Evolutionary conservation across 1,139 yeast genomes (phyloP), one percentile per base, ranked within the genome.

Genomic region (Geotrichum histeridarum): DNA sequence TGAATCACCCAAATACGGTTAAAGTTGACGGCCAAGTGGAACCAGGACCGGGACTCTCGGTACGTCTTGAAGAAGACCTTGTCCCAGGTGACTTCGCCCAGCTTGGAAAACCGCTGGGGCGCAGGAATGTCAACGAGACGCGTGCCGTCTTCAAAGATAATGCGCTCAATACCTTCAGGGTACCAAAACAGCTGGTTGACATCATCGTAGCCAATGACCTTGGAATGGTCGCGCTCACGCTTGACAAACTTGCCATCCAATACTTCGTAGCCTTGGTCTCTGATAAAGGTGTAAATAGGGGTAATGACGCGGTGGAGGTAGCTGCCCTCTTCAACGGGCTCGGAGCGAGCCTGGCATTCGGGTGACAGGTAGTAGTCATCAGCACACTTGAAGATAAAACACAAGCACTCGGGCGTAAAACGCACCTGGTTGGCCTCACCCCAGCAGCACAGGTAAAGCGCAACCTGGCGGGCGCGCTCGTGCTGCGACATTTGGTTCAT

Each of bases 381-480:
- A 51, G 97, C 96, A 68, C 95, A 86, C 76, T 93, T 91, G 79
- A 83, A 93, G 65, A 94, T 83, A 77, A 86, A 93, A 77, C 97
- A 90, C 61, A 91, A 75, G 70, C 88, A 80, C 75, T 93, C 99
- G 12, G 99, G 90, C 54, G 93, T 84, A 73, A 91, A 94, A 70
- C 99, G 83, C 58, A 93, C 91, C 76, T 93, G 98, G 74, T 91
- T 91, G 43, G 98, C 96, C 75, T 93, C 99, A 71, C 99, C 99
- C 99, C 99, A 93, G 65, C 90, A 79, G 67, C 91, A 79, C 64
- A 93, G 77, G 75, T 89, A 93, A 59, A 93, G 80, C 6, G 98
- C 93, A 60, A 93, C 73, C 68, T 93, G 98, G 69, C 95, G 83
- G 45, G 88, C 90, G 71, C 94, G 83, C 70, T 91, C 97, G 63